These are phyloP conservation scores for Harringtonia aguacate DNA, from an alignment of 2,329 filamentous ascomycete species.

Conservation along the genomic window DNA sequence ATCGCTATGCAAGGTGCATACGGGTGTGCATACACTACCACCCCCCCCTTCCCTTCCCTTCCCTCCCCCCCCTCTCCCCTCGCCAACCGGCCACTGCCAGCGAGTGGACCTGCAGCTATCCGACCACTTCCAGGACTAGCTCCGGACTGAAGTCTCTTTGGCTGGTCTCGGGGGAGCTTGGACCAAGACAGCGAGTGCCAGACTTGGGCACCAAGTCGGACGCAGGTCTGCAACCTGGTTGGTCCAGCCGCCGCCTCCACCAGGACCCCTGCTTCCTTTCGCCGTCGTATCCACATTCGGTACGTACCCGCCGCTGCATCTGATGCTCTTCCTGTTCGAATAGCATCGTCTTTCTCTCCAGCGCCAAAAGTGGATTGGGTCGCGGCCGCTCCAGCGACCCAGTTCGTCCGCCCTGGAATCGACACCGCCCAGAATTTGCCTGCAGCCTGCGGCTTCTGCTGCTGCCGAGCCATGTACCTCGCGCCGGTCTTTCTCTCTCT, in stretches of 20 bases:
- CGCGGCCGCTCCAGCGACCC: not conserved
- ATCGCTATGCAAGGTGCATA: too few relatives aligned
- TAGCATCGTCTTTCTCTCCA: not conserved
- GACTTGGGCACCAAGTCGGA: not conserved
- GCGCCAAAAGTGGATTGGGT: not conserved
- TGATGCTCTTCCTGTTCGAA: too few relatives aligned
- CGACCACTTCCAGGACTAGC: constrained; percentile 5
- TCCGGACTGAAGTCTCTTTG: not conserved
- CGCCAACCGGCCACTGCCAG: constrained; percentile 3
- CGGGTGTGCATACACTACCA: too few relatives aligned
- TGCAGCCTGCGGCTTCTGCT: not conserved
- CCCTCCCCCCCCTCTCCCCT: too few relatives aligned
- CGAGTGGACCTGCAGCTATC: constrained; percentile 11
- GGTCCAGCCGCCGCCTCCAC: not conserved
- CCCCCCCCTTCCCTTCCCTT: too few relatives aligned
- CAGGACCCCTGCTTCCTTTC: not conserved
- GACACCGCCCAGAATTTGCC: not conserved
- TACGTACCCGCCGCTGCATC: not conserved
- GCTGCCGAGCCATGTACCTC: not conserved
- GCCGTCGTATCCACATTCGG: not conserved
- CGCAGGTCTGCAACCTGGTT: not conserved
- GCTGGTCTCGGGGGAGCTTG: not conserved
- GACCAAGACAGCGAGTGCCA: not conserved
- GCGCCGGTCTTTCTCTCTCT: not conserved
- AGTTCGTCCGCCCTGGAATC: not conserved